Evolutionary conservation across 2,329 filamentous ascomycete species (phyloP).

Genomic region (Colletotrichum sp.): DNA sequence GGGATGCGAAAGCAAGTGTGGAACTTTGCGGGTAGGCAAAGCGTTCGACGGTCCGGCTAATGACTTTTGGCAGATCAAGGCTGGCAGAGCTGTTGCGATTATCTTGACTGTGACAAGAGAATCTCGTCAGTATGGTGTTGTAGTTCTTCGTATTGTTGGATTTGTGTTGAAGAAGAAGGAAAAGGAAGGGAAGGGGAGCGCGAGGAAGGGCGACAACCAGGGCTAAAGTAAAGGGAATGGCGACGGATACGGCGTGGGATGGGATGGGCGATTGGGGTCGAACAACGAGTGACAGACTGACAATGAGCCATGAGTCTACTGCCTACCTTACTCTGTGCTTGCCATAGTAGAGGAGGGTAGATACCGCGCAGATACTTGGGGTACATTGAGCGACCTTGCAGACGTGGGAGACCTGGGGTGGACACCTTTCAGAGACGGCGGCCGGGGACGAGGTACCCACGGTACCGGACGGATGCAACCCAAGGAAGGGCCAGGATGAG

Average conservation of each 20-base stretch:
- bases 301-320: neutral
- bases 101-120: slow-evolving; percentile 66
- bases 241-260: slow-evolving; percentile 21
- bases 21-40: slow-evolving; percentile 26
- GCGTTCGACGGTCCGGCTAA: slow-evolving; percentile 18
- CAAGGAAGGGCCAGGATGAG: neutral
- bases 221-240: slow-evolving; percentile 29
- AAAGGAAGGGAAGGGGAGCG: slow-evolving; percentile 37
- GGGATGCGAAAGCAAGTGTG: slow-evolving; percentile 20
- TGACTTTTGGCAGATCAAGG: slow-evolving; percentile 29
- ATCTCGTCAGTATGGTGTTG: slow-evolving; percentile 54
- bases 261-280: slow-evolving; percentile 8
- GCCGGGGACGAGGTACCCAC: slow-evolving; percentile 10
- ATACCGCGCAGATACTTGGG: slow-evolving; percentile 4
- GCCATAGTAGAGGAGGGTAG: neutral
- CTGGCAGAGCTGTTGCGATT: slow-evolving; percentile 59
- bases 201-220: slow-evolving; percentile 22
- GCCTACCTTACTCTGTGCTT: neutral
- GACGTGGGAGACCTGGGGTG: slow-evolving; percentile 3
- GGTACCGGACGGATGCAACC: slow-evolving; percentile 19
- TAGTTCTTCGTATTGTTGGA: slow-evolving; percentile 49
- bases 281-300: slow-evolving; percentile 10
- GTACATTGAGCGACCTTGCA: neutral
- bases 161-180: slow-evolving; percentile 48
- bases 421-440: neutral